phyloP scores from a whole-genome alignment of 2,329 filamentous ascomycete species.

The Penicillium rolfsii region DNA sequence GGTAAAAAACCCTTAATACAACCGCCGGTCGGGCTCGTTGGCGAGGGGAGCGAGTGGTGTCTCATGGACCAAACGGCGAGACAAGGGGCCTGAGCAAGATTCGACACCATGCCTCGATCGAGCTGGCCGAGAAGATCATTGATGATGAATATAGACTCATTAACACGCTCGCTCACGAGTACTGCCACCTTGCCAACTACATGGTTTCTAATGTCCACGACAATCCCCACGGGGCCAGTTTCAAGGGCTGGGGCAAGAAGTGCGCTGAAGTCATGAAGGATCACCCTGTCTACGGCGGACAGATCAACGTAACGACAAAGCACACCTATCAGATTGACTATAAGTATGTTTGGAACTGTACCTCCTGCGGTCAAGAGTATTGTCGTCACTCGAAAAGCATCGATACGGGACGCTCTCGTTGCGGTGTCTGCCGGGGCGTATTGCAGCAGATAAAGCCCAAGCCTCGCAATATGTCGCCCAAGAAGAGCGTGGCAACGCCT shows the following conservation, averaged over 20 bases:
- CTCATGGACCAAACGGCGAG: constrained; percentile 1
- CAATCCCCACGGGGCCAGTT: constrained; percentile 80
- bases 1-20: constrained; percentile 65
- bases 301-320: constrained; percentile 80
- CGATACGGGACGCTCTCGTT: constrained; percentile 70
- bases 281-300: constrained; percentile 60
- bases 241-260: constrained; percentile 68
- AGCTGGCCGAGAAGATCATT: constrained; percentile 87
- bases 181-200: constrained; percentile 91
- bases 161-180: constrained; percentile 95
- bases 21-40: constrained; percentile 71
- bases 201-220: constrained; percentile 77
- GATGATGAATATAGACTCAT: constrained; percentile 74
- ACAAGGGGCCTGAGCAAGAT: constrained; percentile 32
- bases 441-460: constrained; percentile 79
- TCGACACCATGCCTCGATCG: constrained; percentile 72
- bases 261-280: constrained; percentile 42
- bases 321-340: constrained; percentile 89
- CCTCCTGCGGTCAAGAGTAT: constrained; percentile 69
- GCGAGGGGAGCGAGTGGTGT: constrained; percentile 56
- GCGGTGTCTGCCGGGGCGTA: constrained; percentile 72
- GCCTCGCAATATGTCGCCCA: constrained; percentile 57
- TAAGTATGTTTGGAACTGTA: constrained; percentile 87
- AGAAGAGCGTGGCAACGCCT: constrained; percentile 23
- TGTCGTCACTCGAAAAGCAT: constrained; percentile 87